Percentiles rank a stretch among this genome's conserved stretches.
Conservation (phyloP, 2,329 filamentous ascomycete genomes). For the Trichophyton simii region DNA sequence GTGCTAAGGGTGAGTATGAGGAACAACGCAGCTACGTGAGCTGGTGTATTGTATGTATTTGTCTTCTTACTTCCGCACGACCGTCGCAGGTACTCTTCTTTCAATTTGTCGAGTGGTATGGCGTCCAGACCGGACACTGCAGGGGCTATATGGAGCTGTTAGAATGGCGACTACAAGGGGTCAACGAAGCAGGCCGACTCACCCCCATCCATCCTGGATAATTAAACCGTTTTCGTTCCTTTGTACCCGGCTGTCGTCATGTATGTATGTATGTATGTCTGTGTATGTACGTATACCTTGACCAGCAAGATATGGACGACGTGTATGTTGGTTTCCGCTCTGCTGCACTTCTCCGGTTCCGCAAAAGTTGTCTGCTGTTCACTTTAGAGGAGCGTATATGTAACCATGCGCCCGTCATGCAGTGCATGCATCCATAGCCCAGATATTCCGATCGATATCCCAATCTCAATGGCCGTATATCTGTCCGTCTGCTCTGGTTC, state of each 20-base stretch:
- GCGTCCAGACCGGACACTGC: slow-evolving; percentile 15
- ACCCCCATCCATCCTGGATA: background rate
- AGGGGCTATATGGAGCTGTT: background rate
- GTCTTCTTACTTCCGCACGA: slow-evolving; percentile 24
- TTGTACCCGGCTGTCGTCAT: background rate
- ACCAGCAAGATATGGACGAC: too few species aligned
- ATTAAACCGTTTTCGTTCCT: background rate
- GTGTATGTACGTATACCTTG: background rate
- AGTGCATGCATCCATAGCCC: background rate
- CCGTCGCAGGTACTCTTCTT: slow-evolving; percentile 21
- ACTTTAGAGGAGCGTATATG: background rate
- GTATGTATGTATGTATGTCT: background rate
- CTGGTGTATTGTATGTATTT: slow-evolving; percentile 48
- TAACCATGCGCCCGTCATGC: background rate
- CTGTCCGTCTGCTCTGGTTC: background rate
- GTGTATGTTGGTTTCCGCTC: background rate
- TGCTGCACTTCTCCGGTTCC: background rate
- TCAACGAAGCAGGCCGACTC: background rate
- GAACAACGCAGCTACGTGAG: slow-evolving; percentile 56
- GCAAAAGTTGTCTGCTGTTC: background rate
- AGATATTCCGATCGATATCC: background rate
- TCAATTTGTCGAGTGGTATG: slow-evolving; percentile 24
- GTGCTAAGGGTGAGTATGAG: slow-evolving; percentile 48
- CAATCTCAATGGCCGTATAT: background rate
- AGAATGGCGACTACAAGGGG: background rate